Evolutionary conservation across 2,329 filamentous ascomycete species (phyloP), one percentile per base, ranked within the genome.

Genomic region (Diaporthe citri): DNA sequence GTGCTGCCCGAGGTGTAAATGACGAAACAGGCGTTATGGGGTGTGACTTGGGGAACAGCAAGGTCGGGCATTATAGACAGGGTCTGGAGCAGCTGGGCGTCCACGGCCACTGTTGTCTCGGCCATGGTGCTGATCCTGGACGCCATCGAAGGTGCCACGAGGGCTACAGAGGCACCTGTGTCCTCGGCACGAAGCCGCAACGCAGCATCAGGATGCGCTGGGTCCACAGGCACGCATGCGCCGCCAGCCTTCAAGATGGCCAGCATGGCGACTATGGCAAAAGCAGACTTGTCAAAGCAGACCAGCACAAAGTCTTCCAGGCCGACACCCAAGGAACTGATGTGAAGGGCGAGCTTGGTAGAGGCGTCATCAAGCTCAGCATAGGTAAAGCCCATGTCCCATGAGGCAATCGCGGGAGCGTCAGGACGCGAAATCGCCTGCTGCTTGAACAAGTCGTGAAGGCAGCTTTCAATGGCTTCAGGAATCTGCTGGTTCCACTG

Each of bases 1-100:
- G 93, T 95, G 0, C 93, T 94, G 10, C 93, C 90, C 75, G 91
- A 93, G 0, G 93, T 95, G 79, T 95, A 95, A 57, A 95, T 94
- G 75, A 95, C 70, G 7, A 59, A 72, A n/a, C 52, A 56, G n/a
- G 56, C 34, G 22, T 72, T 72, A 8, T 72, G 12, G 13, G 70
- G 34, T 13, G 52, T 25, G 39, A 72, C 55, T 20, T 51, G 62
- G 22, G 62, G 62, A 22, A 52, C 28, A n/a, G 28, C 4, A 25
- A n/a, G 10, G 20, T 39, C 46, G 43, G 62, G 43, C 13, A 6
- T 34, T 22, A 2, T 4, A 7, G 43, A 52, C 1, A 67, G 34
- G 20, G 28, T 36, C 41, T n/a, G 43, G 43, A 67, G 43, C 2
- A 67, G 31, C 43, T 52, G 20, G 20, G 62, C 28, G 28, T 67